phyloP scores from a whole-genome alignment of 1,284 basidiomycete species.

The Gomphus sp. region DNA sequence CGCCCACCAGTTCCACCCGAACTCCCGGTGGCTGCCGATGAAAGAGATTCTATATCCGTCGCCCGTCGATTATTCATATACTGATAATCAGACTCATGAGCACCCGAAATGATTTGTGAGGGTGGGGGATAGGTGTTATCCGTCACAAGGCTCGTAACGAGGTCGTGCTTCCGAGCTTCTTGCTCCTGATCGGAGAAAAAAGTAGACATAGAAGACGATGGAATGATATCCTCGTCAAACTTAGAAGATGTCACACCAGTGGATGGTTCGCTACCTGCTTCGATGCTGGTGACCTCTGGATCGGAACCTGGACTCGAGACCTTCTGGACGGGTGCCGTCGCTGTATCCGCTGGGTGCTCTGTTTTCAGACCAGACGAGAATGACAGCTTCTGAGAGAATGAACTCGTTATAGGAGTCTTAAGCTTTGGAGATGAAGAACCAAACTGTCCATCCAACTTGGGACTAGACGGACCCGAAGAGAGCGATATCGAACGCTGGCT shows the following conservation, averaged over 20 bases:
- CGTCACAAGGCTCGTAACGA: conserved; percentile 13
- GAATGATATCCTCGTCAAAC: conserved; percentile 6
- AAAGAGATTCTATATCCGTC: conserved; percentile 2
- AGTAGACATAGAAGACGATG: conserved; percentile 7
- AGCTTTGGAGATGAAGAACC: not conserved
- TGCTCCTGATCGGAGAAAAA: not conserved
- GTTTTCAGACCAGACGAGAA: not conserved
- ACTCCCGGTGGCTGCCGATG: not conserved
- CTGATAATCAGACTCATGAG: conserved; percentile 28
- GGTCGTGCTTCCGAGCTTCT: not conserved
- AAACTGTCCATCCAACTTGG: not conserved
- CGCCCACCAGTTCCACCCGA: conserved; percentile 50
- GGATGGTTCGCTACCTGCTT: conserved; percentile 2
- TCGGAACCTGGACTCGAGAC: not conserved
- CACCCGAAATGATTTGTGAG: conserved; percentile 27
- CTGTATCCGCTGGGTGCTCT: not conserved
- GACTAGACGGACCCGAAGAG: conserved; percentile 31
- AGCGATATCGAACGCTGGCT: conserved; percentile 69
- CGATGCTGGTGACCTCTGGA: not conserved
- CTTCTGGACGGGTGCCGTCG: not conserved
- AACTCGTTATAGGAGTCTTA: not conserved
- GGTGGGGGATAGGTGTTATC: conserved; percentile 42
- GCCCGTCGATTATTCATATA: not conserved
- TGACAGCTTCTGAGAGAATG: not conserved
- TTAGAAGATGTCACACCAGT: conserved; percentile 7